phyloP scores from a whole-genome alignment of 139 green algal genomes.

The Pseudopediastrum boryanum region DNA sequence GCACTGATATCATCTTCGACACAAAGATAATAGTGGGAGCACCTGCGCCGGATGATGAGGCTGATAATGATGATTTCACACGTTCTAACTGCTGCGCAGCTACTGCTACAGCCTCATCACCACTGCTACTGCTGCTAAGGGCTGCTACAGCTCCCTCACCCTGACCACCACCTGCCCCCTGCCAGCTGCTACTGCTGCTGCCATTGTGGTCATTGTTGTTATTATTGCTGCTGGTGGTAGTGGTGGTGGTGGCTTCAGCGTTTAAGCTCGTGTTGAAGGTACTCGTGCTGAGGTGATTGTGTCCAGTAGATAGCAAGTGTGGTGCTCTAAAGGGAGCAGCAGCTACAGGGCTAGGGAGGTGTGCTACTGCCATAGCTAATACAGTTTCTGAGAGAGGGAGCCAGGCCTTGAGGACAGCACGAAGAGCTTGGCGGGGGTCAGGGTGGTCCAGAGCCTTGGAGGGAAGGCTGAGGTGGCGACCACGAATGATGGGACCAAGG shows the following conservation, averaged over 20 bases:
- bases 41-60: slow-evolving; percentile 16
- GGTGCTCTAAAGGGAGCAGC: no score
- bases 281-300: no score
- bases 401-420: slow-evolving; percentile 87
- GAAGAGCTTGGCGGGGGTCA: slow-evolving; percentile 66
- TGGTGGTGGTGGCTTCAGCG: no score
- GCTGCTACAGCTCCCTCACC: no score
- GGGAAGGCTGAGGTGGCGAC: slow-evolving; percentile 59
- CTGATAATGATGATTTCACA: slow-evolving; percentile 19
- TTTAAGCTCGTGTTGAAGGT: no score
- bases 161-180: no score
- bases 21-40: slow-evolving; percentile 89
- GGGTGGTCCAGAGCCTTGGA: slow-evolving; percentile 45
- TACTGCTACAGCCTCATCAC: no score
- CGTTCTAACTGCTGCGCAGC: slow-evolving; percentile 43
- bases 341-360: slow-evolving; percentile 75
- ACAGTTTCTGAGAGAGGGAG: slow-evolving; percentile 87
- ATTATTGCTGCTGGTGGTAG: no score
- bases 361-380: slow-evolving; percentile 84
- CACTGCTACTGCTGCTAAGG: no score
- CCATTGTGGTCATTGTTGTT: no score
- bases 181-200: no score
- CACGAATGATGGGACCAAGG: slow-evolving; percentile 74
- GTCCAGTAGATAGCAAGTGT: no score
- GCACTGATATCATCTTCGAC: slow-evolving; percentile 94